Evolutionary conservation across 768 basidiomycete species (phyloP).

Genomic region (Pleurotus giganteus): DNA sequence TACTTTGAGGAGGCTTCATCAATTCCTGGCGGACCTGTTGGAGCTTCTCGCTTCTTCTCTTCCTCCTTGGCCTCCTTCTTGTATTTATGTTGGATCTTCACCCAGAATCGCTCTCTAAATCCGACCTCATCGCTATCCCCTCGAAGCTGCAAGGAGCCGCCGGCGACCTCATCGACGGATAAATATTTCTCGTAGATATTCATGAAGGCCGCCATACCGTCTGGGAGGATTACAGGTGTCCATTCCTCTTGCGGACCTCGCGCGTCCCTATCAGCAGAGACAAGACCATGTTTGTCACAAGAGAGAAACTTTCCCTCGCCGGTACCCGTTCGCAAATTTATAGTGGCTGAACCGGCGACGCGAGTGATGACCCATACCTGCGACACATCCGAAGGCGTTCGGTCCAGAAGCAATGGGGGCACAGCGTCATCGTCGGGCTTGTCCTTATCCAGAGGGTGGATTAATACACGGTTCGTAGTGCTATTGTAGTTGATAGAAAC

Average conservation of each 20-base stretch:
- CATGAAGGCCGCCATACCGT: conserved; percentile 86
- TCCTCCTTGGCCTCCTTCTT: conserved; percentile 81
- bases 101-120: conserved; percentile 83
- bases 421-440: conserved; percentile 45
- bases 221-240: conserved; percentile 79
- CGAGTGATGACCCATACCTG: conserved; percentile 93
- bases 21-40: conserved; percentile 46
- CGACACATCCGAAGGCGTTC: conserved; percentile 75
- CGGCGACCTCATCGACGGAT: conserved; percentile 81
- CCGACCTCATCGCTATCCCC: conserved; percentile 87
- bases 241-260: conserved; percentile 94
- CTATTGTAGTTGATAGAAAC: conserved; percentile 77
- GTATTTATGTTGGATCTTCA: conserved; percentile 88
- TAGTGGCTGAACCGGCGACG: conserved; percentile 77
- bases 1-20: conserved; percentile 79
- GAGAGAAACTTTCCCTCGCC: conserved; percentile 90
- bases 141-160: conserved; percentile 72
- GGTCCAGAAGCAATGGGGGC: conserved; percentile 50
- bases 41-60: conserved; percentile 65
- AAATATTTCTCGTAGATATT: conserved; percentile 90
- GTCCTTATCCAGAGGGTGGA: conserved; percentile 63
- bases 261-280: conserved; percentile 83
- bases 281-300: conserved; percentile 81
- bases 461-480: conserved; percentile 69
- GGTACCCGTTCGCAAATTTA: conserved; percentile 85